phyloP scores from a whole-genome alignment of 345 rosid species.

The Hypericum androsaemum region DNA sequence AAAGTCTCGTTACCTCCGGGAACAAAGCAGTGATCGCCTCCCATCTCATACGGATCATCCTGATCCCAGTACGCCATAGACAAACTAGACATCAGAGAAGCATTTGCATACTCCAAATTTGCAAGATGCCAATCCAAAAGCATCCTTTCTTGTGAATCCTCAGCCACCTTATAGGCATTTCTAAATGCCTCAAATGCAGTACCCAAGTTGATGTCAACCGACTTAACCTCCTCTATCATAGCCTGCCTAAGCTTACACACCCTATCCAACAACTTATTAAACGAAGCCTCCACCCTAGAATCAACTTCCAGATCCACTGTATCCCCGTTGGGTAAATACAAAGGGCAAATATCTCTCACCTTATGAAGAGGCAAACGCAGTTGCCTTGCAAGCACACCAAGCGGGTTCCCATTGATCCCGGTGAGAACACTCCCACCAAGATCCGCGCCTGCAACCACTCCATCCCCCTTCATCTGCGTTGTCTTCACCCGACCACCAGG shows the following conservation, averaged over 20 bases:
- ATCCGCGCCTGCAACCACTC: constrained; percentile 74
- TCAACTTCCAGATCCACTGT: constrained; percentile 64
- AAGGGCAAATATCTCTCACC: constrained; percentile 88
- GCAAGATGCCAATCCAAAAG: constrained; percentile 92
- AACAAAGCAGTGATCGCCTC: constrained; percentile 93
- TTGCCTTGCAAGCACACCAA: constrained; percentile 89
- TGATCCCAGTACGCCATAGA: constrained; percentile 99
- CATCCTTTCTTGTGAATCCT: constrained; percentile 72
- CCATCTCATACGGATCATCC: constrained; percentile 98
- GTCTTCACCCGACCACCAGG: constrained; percentile 92
- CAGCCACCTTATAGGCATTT: constrained; percentile 67
- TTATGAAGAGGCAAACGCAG: constrained; percentile 83
- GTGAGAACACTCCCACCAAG: constrained; percentile 93
- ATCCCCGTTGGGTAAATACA: constrained; percentile 78
- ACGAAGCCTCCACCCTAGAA: constrained; percentile 69
- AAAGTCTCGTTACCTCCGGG: constrained; percentile 90
- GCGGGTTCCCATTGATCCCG: constrained; percentile 87
- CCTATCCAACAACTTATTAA: constrained; percentile 80
- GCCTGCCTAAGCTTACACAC: constrained; percentile 92
- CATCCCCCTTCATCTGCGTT: constrained; percentile 62
- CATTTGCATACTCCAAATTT: constrained; percentile 88
- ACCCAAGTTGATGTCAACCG: constrained; percentile 76
- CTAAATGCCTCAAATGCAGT: constrained; percentile 81
- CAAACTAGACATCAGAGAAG: constrained; percentile 71
- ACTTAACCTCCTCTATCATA: constrained; percentile 89